Conservation (phyloP, 306 rosid species). For the Vicia faba region DNA sequence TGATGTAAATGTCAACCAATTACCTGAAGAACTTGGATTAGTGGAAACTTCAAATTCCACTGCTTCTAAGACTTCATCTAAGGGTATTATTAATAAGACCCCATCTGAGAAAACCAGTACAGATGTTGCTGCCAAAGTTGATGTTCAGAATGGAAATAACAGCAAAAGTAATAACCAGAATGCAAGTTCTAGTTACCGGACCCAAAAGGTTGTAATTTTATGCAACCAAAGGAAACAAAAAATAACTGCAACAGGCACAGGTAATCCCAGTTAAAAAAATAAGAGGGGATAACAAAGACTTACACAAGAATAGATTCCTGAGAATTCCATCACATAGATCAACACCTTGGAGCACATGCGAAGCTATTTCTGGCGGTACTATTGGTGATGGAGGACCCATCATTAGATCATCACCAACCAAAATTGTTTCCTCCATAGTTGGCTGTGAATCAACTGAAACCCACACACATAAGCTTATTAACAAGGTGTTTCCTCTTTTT, state of each 20-base stretch:
- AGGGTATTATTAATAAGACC: too few species aligned
- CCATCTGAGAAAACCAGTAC: too few species aligned
- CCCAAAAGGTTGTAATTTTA: background rate
- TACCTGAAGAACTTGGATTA: too few species aligned
- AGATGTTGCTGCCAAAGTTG: too few species aligned
- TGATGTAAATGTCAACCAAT: too few species aligned
- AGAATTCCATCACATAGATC: conserved; percentile 86
- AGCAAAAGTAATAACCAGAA: too few species aligned
- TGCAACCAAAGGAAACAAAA: conserved; percentile 9
- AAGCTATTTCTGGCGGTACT: conserved; percentile 89
- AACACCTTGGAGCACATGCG: conserved; percentile 91
- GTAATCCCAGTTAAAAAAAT: background rate
- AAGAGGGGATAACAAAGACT: conserved; percentile 35
- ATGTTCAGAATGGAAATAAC: too few species aligned
- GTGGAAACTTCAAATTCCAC: too few species aligned
- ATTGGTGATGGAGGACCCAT: conserved; percentile 89
- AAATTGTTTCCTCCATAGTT: conserved; percentile 88
- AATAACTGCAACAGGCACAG: conserved; percentile 13
- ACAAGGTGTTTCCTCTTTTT: too few species aligned
- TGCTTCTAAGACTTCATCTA: too few species aligned
- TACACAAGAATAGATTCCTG: conserved; percentile 83
- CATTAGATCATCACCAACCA: conserved; percentile 97
- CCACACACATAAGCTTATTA: conserved; percentile 27
- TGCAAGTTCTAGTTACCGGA: too few species aligned
- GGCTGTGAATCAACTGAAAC: conserved; percentile 89